Conservation (phyloP, 176 grass and related monocot species). For the Aegilops sharonensis region DNA sequence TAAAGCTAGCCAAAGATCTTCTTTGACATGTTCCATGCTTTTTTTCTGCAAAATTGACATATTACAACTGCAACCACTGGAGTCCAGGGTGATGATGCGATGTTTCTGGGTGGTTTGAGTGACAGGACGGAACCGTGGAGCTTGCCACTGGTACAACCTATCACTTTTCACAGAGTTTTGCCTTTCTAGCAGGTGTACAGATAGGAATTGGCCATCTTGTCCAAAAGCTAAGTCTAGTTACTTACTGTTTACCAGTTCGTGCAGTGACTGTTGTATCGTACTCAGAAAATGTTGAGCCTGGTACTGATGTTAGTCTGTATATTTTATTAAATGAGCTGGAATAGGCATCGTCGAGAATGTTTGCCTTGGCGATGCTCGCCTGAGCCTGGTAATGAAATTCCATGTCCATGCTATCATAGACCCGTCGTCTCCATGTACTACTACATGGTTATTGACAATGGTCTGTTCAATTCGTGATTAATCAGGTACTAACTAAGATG, state of each 20-base stretch:
- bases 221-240: background rate
- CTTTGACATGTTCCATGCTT: conserved; percentile 38
- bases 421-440: background rate
- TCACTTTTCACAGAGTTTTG: background rate
- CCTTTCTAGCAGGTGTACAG: conserved; percentile 8
- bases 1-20: conserved; percentile 61
- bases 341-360: background rate
- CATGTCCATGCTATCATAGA: background rate
- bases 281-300: background rate
- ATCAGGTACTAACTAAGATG: background rate
- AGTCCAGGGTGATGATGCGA: conserved; percentile 7
- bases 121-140: background rate
- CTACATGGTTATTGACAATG: background rate
- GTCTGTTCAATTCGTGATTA: background rate
- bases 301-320: conserved; percentile 1
- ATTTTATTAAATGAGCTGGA: conserved; percentile 8
- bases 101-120: conserved; percentile 23
- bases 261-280: background rate
- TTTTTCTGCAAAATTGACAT: background rate
- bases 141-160: conserved; percentile 13
- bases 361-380: background rate
- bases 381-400: background rate
- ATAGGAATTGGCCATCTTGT: conserved; percentile 25
- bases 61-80: background rate
- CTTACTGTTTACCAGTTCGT: background rate